Evolutionary conservation across 2,329 filamentous ascomycete genomes (phyloP).

Genomic region (Xylaria sp.): DNA sequence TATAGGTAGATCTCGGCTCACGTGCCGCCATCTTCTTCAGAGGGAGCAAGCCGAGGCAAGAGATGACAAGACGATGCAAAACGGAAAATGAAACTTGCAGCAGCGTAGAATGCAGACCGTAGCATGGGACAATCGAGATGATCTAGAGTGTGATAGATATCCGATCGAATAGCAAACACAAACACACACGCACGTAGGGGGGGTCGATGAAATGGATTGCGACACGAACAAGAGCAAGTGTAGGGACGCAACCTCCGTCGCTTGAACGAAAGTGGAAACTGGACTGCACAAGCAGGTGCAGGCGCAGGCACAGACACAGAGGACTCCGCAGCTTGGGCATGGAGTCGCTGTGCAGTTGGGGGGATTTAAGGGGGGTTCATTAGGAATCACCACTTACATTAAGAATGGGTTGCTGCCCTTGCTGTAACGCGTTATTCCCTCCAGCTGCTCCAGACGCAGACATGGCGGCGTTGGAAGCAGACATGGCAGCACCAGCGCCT

Average conservation of each 20-base stretch:
- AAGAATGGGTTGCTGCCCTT: conserved; percentile 55
- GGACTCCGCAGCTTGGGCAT: neutral
- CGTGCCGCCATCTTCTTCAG: neutral
- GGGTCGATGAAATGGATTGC: no score
- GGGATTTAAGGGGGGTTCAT: neutral
- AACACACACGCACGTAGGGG: no score
- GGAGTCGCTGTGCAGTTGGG: neutral
- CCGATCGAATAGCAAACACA: no score
- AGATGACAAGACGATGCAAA: no score
- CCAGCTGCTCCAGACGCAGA: conserved; percentile 38
- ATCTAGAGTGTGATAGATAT: no score
- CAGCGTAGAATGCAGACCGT: no score
- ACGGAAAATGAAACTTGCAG: no score
- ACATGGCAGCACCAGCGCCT: conserved; percentile 45
- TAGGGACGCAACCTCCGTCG: no score
- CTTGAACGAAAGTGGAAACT: neutral
- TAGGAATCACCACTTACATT: conserved; percentile 47
- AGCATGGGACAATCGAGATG: no score
- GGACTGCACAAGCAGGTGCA: no score
- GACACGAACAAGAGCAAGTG: neutral
- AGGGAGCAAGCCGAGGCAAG: neutral
- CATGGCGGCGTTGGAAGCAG: conserved; percentile 31
- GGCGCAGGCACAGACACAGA: neutral
- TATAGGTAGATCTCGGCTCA: neutral
- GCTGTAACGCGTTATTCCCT: conserved; percentile 26